Evolutionary conservation across 805 yeast genomes (phyloP), one percentile per base, ranked within the genome.

Genomic region (Alloascoidea africana): DNA sequence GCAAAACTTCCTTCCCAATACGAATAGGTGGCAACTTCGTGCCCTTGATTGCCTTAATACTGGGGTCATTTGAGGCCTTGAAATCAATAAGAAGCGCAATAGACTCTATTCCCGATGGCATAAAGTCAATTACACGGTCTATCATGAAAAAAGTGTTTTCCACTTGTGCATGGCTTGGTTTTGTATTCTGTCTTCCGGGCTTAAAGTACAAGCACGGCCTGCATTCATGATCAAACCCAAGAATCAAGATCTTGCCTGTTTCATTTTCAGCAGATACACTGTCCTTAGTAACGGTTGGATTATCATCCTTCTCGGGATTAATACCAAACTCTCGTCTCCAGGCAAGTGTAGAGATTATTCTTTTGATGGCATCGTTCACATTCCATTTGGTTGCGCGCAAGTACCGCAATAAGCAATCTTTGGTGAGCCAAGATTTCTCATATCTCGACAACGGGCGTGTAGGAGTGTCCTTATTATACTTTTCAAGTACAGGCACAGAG

Each of bases 251-350:
- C 56, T 91, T 91, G 40, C 98, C 99, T 0, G 94, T 79, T 53
- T 76, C 89, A 55, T 83, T 81, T 60, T 91, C 96, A 1, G 59
- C 66, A 0, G 71, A 55, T 8, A 72, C 68, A 15, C 68, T 48
- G 4, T 70, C 73, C 2, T 78, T 66, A 17, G 71, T 76, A 79
- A 63, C n/a, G 42, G 49, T 44, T 69, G 70, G 39, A 66, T 76
- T 42, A 64, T 71, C 16, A 55, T 8, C 6, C 34, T 17, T n/a
- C 6, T 34, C 36, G 16, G 17, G 13, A 6, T 69, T 46, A 27
- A 81, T 76, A 16, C 96, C 96, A 53, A 86, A 87, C 46, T 82
- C 89, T 47, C 96, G 74, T 62, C 98, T 74, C 98, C 98, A 91
- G 2, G 83, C 76, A 14, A 91, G 46, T 0, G 97, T 77, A 16